These are phyloP conservation scores for Scheffersomyces quercinus DNA, from an alignment of 1,139 yeast genomes.

Conservation along the genomic window DNA sequence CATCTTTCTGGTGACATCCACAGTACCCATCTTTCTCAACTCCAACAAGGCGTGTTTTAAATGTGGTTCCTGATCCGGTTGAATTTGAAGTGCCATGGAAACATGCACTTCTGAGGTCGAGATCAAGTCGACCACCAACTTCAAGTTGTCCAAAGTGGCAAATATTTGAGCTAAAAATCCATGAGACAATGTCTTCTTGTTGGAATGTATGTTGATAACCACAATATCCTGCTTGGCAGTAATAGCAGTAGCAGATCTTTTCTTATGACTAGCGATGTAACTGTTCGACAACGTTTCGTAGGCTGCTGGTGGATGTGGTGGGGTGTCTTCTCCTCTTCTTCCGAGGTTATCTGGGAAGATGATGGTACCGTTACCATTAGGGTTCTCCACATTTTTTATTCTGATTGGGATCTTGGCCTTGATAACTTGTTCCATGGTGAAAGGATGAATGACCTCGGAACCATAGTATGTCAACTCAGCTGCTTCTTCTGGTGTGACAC, in stretches of 20 bases:
- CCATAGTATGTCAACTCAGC: slow-evolving; percentile 97
- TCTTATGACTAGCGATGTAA: slow-evolving; percentile 50
- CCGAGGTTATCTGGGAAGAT: slow-evolving; percentile 90
- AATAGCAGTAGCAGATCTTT: slow-evolving; percentile 92
- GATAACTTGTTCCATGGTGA: slow-evolving; percentile 98
- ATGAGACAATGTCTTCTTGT: slow-evolving; percentile 88
- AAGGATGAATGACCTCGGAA: slow-evolving; percentile 96
- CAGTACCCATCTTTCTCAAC: slow-evolving; percentile 77
- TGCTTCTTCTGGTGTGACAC: slow-evolving; percentile 98
- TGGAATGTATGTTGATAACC: slow-evolving; percentile 90
- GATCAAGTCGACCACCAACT: slow-evolving; percentile 89
- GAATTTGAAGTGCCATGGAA: slow-evolving; percentile 92
- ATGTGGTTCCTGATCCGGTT: slow-evolving; percentile 56
- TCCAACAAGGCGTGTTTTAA: slow-evolving; percentile 74
- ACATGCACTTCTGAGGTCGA: slow-evolving; percentile 98
- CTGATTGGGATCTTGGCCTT: slow-evolving; percentile 94
- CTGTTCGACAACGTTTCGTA: slow-evolving; percentile 51
- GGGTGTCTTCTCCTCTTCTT: slow-evolving; percentile 82
- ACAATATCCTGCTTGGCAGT: slow-evolving; percentile 92
- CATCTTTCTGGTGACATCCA: slow-evolving; percentile 84
- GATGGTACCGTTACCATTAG: slow-evolving; percentile 85
- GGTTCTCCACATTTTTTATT: slow-evolving; percentile 93
- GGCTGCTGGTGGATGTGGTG: slow-evolving; percentile 92
- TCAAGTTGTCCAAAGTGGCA: slow-evolving; percentile 79
- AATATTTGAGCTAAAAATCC: slow-evolving; percentile 93